Base-by-base conservation (phyloP, 306 rosid species). In the Begonia masoniana region DNA sequence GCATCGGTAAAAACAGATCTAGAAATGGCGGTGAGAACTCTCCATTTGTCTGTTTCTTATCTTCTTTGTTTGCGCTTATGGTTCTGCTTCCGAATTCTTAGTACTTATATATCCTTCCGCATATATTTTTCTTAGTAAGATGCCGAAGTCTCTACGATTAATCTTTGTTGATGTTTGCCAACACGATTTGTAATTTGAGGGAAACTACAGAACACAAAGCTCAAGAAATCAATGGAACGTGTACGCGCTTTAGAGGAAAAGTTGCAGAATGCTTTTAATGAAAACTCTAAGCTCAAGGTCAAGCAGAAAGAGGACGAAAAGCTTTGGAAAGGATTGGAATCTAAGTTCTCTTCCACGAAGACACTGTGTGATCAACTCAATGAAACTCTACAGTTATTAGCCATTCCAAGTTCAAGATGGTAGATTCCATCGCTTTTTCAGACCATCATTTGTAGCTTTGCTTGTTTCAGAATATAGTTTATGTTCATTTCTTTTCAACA, bases 261-360 rank as follows among this genome's bases (percentile, higher is more conserved):
- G 60, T 54, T 91, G 78, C 97, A 83, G 79, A 79, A 67, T 50
- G 92, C 86, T 10, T 75, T 83, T 14, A 91, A 91, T 61, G 97
- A 91, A 72, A 91, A 83, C 35, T 78, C 92, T 9, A 91, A 91
- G 69, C 91, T 85, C 43, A 77, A 77, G 71, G 96, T 91, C 75
- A 83, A 81, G 78, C 97, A 81, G 76, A 83, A 78, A 59, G 96
- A 91, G 73, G 96, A 91, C 60, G 94, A 78, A 67, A 91, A 83
- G 75, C 74, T 83, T 17, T 86, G 99, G 96, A 75, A 73, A 62
- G 94, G 94, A 62, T 60, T 86, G 71, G 96, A 83, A 58, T 83
- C 88, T 41, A 91, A 85, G 59, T 77, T 91, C 64, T 91, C 86
- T 31, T 91, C 99, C 12, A 87, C 94, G 7, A 91, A 85, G 78